These are phyloP conservation scores for Talaromyces liani DNA, from an alignment of 495 filamentous ascomycete genomes.

Conservation along the genomic window DNA sequence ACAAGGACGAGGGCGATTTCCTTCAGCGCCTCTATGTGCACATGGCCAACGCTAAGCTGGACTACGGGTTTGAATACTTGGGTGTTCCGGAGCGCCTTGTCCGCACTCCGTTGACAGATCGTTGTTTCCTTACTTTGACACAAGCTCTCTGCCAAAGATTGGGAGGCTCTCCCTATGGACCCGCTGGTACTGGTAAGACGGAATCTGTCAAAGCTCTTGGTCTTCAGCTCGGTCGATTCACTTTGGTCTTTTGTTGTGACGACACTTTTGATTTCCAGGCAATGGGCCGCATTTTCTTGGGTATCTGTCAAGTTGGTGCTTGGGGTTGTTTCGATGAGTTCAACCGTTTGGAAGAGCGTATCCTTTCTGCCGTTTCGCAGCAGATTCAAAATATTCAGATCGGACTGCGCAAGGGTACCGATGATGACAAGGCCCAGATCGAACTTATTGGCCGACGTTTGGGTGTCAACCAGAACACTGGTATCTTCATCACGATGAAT, in stretches of 20 bases:
- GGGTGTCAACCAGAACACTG: slow-evolving; percentile 80
- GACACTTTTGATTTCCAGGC: slow-evolving; percentile 99
- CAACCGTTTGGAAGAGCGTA: slow-evolving; percentile 94
- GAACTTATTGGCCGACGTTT: slow-evolving; percentile 88
- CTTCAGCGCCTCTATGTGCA: slow-evolving; percentile 79
- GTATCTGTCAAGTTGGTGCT: slow-evolving; percentile 97
- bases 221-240: slow-evolving; percentile 93
- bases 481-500: slow-evolving; percentile 99
- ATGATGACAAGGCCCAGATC: slow-evolving; percentile 76
- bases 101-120: slow-evolving; percentile 90
- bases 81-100: slow-evolving; percentile 94
- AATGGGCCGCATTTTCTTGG: slow-evolving; percentile 98
- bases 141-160: slow-evolving; percentile 92
- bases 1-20: slow-evolving; percentile 70
- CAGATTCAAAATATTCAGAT: slow-evolving; percentile 99
- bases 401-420: slow-evolving; percentile 72
- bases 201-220: slow-evolving; percentile 98
- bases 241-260: slow-evolving; percentile 96
- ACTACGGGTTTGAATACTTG: slow-evolving; percentile 96
- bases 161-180: slow-evolving; percentile 94
- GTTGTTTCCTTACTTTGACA: slow-evolving; percentile 95
- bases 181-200: slow-evolving; percentile 98
- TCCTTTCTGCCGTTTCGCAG: slow-evolving; percentile 94
- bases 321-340: slow-evolving; percentile 99
- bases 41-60: slow-evolving; percentile 94